Evolutionary conservation across 208 protist genomes (phyloP), one percentile per base, ranked within the genome.

Genomic region (Phytomonas sp.): DNA sequence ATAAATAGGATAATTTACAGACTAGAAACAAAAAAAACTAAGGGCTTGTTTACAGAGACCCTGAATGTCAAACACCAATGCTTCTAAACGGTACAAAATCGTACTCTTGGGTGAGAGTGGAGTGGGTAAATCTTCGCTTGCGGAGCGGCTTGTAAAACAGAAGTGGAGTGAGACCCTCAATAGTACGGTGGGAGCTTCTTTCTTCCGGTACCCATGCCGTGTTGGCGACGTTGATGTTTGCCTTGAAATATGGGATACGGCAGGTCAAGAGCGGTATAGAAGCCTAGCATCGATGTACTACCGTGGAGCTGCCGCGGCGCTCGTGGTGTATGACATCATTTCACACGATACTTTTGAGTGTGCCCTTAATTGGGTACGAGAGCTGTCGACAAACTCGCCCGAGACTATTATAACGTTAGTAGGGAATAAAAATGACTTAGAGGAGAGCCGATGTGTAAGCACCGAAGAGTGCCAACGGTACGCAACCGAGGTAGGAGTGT

Each of bases 291-390:
- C 88, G 52, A 97, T 96, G 87, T 97, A 97, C 77, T 97, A 97
- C 80, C 84, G 93, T 63, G 89, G 90, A 4, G 90, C 93, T 0
- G 89, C 87, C 11, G 93, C 92, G 23, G 92, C 92, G 31, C 72
- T 99, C 7, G 84, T 99, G 0, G 97, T 98, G 26, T 99, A 99
- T 78, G 98, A 99, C 66, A 93, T 99, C 60, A 97, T 95, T 31
- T 91, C 97, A 66, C 72, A 84, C 65, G 92, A 98, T 52, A 96
- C 90, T 37, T 98, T 95, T 78, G 85, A 92, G 61, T 96, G 91
- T 61, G 97, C 97, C 36, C 93, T 97, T 74, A 91, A 94, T 70
- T 99, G 98, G 98, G 94, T 98, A 33, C 95, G 92, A 29, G 97
- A 99, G 83, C 86, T 99, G 62, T 74, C 91, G 5, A 81, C 86